Percentiles rank a stretch among this genome's conserved stretches.
Conservation (phyloP, 371 early-diverging fungal species). For the Actinomortierella wolfii region DNA sequence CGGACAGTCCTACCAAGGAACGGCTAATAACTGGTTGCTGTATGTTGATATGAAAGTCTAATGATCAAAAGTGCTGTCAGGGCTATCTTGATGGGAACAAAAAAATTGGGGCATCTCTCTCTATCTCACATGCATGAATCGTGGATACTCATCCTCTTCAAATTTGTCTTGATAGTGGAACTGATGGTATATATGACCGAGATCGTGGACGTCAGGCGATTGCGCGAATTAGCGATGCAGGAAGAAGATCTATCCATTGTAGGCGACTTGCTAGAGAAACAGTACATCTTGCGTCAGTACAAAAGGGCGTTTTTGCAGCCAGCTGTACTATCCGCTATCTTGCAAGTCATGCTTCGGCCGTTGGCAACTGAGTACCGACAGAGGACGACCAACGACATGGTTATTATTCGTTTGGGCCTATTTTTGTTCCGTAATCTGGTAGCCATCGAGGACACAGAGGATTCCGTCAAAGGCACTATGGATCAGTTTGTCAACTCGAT, state of each 20-base stretch:
- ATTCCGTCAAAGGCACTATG: conserved; percentile 53
- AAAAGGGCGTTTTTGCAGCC: conserved; percentile 70
- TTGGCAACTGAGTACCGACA: conserved; percentile 57
- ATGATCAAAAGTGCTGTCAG: too few species aligned
- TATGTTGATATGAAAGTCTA: conserved; percentile 19
- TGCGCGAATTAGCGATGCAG: conserved; percentile 25
- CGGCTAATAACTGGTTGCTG: conserved; percentile 65
- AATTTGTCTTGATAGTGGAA: conserved; percentile 55
- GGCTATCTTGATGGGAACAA: too few species aligned
- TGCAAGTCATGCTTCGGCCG: conserved; percentile 53
- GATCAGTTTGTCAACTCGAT: conserved; percentile 52
- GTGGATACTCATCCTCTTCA: background rate
- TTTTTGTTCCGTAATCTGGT: conserved; percentile 82
- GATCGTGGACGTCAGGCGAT: conserved; percentile 52
- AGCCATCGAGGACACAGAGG: conserved; percentile 75
- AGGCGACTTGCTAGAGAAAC: conserved; percentile 55
- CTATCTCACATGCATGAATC: background rate
- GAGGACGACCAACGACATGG: conserved; percentile 68
- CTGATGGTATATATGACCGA: conserved; percentile 80
- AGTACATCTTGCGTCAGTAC: conserved; percentile 63
- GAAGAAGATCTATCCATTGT: conserved; percentile 36
- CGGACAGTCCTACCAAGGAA: conserved; percentile 37
- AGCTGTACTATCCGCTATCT: conserved; percentile 56
- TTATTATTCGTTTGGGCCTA: conserved; percentile 74
- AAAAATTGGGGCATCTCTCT: too few species aligned